These are phyloP conservation scores for Porcisia hertigi DNA, from an alignment of 208 protist species.

Conservation along the genomic window DNA sequence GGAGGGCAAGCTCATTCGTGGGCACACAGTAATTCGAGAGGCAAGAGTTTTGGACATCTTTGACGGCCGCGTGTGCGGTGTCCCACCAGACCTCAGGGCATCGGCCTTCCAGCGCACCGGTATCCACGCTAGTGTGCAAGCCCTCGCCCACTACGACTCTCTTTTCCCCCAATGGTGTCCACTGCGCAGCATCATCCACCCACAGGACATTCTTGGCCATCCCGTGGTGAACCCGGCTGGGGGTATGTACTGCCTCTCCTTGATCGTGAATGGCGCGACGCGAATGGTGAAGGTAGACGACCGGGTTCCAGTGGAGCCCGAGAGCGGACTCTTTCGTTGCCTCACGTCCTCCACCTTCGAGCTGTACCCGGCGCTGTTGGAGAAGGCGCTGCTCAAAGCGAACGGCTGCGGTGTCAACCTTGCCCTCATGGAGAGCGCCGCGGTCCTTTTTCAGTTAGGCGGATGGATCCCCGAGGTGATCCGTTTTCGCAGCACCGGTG, in stretches of 20 bases:
- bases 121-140: slow-evolving; percentile 70
- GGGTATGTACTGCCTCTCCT: slow-evolving; percentile 79
- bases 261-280: slow-evolving; percentile 80
- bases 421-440: slow-evolving; percentile 64
- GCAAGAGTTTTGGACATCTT: slow-evolving; percentile 23
- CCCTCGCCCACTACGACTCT: slow-evolving; percentile 33
- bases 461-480: slow-evolving; percentile 71
- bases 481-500: slow-evolving; percentile 1
- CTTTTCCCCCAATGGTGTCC: slow-evolving; percentile 60
- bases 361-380: slow-evolving; percentile 73
- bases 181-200: slow-evolving; percentile 67
- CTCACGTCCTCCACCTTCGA: slow-evolving; percentile 20
- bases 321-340: slow-evolving; percentile 42
- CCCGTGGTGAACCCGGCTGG: slow-evolving; percentile 66
- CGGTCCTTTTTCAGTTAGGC: slow-evolving; percentile 73
- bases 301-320: slow-evolving; percentile 52
- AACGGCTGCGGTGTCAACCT: slow-evolving; percentile 79
- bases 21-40: slow-evolving; percentile 18
- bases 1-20: slow-evolving; percentile 43
- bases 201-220: slow-evolving; percentile 54
- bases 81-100: slow-evolving; percentile 47
- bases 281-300: slow-evolving; percentile 82
- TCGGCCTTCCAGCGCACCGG: slow-evolving; percentile 20
- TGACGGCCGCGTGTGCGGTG: slow-evolving; percentile 55
- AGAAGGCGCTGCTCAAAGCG: slow-evolving; percentile 69